Conservation (phyloP, 768 basidiomycete genomes). For the Trametes cinnabarina region DNA sequence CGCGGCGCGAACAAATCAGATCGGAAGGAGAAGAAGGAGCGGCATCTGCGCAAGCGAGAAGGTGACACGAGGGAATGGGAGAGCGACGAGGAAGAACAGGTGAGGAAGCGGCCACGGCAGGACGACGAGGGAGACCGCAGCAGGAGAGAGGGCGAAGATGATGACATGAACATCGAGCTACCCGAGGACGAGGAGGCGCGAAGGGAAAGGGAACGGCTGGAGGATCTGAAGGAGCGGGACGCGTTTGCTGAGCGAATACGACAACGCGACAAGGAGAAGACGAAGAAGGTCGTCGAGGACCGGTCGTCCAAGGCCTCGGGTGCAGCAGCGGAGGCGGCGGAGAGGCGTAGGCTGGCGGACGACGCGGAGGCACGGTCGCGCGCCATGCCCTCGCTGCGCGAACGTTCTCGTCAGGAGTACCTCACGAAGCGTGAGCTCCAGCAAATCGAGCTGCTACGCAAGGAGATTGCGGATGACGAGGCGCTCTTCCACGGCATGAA, state of each 20-base stretch:
- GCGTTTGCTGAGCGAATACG: slow-evolving; percentile 89
- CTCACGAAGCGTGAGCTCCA: slow-evolving; percentile 95
- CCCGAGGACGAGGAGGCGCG: slow-evolving; percentile 71
- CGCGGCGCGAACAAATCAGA: slow-evolving; percentile 32
- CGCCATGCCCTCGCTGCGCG: slow-evolving; percentile 71
- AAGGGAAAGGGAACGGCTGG: slow-evolving; percentile 68
- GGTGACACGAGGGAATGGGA: slow-evolving; percentile 84
- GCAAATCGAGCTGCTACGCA: slow-evolving; percentile 87
- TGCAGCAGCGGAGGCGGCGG: slow-evolving; percentile 79
- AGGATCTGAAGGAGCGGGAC: slow-evolving; percentile 86
- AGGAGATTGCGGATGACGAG: slow-evolving; percentile 94
- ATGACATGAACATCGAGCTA: slow-evolving; percentile 40
- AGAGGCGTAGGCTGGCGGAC: slow-evolving; percentile 79
- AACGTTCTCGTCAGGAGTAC: slow-evolving; percentile 93
- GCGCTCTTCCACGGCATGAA: slow-evolving; percentile 88
- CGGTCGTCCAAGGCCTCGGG: slow-evolving; percentile 75
- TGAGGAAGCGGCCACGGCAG: slow-evolving; percentile 59
- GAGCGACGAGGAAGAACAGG: slow-evolving; percentile 83
- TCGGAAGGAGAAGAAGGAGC: slow-evolving; percentile 55
- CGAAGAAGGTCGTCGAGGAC: slow-evolving; percentile 91
- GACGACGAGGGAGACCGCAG: slow-evolving; percentile 43
- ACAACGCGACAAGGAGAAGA: slow-evolving; percentile 77
- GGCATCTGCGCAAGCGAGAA: slow-evolving; percentile 76
- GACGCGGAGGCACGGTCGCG: slow-evolving; percentile 40
- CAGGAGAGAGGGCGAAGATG: slow-evolving; percentile 39